Conservation (phyloP, 2,329 filamentous ascomycete genomes). For the Alternaria sp. region DNA sequence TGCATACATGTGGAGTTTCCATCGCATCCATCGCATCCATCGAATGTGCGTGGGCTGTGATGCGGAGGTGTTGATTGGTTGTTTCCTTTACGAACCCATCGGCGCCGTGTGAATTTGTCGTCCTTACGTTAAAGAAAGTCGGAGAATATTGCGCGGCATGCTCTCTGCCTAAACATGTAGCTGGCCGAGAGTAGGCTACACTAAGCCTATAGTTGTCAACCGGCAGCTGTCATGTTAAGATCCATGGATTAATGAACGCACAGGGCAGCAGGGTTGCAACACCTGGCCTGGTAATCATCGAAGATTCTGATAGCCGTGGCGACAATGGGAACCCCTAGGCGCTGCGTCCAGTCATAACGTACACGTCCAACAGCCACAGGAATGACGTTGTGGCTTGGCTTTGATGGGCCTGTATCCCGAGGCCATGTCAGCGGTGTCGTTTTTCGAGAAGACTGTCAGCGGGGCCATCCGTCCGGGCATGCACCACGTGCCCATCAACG, state of each 20-base stretch:
- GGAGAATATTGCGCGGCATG: not conserved
- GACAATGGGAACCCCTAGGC: not conserved
- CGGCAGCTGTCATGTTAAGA: not conserved
- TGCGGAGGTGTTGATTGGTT: not conserved
- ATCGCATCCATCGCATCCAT: not conserved
- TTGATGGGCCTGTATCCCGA: slow-evolving; percentile 4
- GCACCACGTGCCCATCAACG: slow-evolving; percentile 7
- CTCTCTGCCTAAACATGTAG: not conserved
- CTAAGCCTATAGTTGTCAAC: not conserved
- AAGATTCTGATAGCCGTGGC: not conserved
- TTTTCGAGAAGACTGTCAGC: slow-evolving; percentile 10
- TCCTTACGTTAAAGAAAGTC: not conserved
- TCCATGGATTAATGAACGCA: not conserved
- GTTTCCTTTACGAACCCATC: not conserved
- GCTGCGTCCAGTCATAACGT: not conserved
- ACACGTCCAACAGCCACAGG: not conserved
- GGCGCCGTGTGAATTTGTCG: not conserved
- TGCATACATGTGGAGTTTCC: not conserved
- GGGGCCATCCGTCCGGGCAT: slow-evolving; percentile 14
- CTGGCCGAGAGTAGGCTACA: not conserved
- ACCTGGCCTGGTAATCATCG: not conserved
- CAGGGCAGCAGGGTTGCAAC: not conserved
- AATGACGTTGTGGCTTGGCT: slow-evolving; percentile 2
- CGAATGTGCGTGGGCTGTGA: not conserved
- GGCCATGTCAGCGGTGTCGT: slow-evolving; percentile 17